Evolutionary conservation across 2,329 filamentous ascomycete genomes (phyloP).

Genomic region (Colletotrichum truncatum): DNA sequence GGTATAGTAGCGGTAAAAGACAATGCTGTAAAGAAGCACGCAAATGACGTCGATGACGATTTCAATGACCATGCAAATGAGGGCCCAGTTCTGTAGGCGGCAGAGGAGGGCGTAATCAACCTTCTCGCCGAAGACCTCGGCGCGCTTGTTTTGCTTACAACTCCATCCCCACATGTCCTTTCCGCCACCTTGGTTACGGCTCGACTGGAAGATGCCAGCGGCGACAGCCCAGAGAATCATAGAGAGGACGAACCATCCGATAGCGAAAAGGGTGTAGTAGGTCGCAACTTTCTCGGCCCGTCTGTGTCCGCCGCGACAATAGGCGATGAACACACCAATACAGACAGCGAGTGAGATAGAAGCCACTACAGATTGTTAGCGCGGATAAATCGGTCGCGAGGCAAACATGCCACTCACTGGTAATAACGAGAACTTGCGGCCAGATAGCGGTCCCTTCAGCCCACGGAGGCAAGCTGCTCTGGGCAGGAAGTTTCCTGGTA

Average conservation of each 20-base stretch:
- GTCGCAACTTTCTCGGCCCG: slow-evolving; percentile 92
- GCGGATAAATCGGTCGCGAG: not conserved
- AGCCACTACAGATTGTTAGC: slow-evolving; percentile 59
- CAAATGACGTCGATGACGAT: slow-evolving; percentile 91
- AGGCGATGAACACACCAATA: slow-evolving; percentile 82
- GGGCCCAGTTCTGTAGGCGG: slow-evolving; percentile 91
- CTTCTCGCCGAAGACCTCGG: slow-evolving; percentile 79
- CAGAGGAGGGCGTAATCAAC: slow-evolving; percentile 92
- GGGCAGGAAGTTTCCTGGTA: slow-evolving; percentile 76
- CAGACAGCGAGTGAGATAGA: slow-evolving; percentile 84
- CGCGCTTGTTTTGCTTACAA: slow-evolving; percentile 88
- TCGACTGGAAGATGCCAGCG: slow-evolving; percentile 83
- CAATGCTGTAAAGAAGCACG: slow-evolving; percentile 90
- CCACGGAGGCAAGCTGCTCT: slow-evolving; percentile 89
- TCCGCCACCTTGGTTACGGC: slow-evolving; percentile 73
- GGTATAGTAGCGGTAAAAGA: slow-evolving; percentile 98
- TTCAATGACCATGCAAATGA: slow-evolving; percentile 98
- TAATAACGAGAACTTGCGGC: slow-evolving; percentile 88
- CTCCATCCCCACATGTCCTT: slow-evolving; percentile 99
- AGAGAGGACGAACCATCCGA: slow-evolving; percentile 93
- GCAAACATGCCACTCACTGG: slow-evolving; percentile 31
- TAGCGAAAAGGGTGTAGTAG: slow-evolving; percentile 95
- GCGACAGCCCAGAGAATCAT: slow-evolving; percentile 92
- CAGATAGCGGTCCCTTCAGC: slow-evolving; percentile 80
- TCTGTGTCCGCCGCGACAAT: slow-evolving; percentile 87